These are phyloP conservation scores for Stagonosporopsis vannaccii DNA, from an alignment of 2,329 filamentous ascomycete genomes.

Conservation along the genomic window DNA sequence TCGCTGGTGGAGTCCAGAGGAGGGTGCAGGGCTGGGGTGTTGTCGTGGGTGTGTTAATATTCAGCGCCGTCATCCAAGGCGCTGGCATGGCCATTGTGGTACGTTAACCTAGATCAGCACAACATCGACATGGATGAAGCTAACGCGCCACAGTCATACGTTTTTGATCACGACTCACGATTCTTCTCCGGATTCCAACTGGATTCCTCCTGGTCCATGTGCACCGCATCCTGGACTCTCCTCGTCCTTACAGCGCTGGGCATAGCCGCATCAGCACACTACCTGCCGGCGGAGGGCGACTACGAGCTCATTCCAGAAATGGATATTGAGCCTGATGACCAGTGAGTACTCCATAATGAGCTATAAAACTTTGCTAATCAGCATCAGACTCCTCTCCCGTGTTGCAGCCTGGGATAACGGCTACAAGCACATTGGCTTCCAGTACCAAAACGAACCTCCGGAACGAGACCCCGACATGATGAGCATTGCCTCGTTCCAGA, in stretches of 20 bases:
- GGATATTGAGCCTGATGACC: conserved; percentile 42
- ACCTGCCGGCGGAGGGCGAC: conserved; percentile 80
- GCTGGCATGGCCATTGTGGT: conserved; percentile 85
- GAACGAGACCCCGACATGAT: conserved; percentile 25
- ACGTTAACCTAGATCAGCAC: conserved; percentile 47
- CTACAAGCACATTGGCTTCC: conserved; percentile 31
- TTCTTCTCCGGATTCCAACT: conserved; percentile 85
- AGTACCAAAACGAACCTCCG: conserved; percentile 20
- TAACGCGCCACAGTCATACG: conserved; percentile 69
- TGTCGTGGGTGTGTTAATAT: conserved; percentile 68
- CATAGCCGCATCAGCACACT: conserved; percentile 70
- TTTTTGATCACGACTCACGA: conserved; percentile 82
- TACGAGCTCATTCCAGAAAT: conserved; percentile 75
- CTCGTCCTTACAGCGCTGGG: conserved; percentile 62
- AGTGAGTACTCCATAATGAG: conserved; percentile 32
- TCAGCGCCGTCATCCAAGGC: conserved; percentile 74
- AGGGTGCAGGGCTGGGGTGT: conserved; percentile 85
- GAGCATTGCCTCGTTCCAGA: conserved; percentile 21
- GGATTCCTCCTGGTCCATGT: conserved; percentile 78
- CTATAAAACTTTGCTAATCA: conserved; percentile 27
- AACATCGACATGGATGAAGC: neutral
- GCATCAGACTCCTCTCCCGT: conserved; percentile 41
- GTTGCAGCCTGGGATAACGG: conserved; percentile 47
- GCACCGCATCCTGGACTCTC: conserved; percentile 66
- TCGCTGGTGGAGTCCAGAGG: conserved; percentile 79